Base-by-base conservation (phyloP, 352 stramenopile species). In the Globisporangium yorkense region DNA sequence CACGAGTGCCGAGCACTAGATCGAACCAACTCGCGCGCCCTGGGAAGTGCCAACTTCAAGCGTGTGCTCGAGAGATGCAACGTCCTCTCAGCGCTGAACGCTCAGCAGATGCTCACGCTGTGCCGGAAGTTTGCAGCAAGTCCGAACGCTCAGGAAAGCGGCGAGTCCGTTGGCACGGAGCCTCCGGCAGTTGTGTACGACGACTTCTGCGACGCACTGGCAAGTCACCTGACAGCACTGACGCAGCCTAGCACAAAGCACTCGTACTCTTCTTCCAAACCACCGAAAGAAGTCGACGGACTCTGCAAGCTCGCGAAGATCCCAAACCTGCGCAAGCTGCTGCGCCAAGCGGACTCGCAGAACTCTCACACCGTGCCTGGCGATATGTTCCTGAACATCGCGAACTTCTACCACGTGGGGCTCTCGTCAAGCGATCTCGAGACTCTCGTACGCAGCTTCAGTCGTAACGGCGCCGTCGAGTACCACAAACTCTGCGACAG, bases 51-150 rank as follows among this genome's bases (percentile, higher is more conserved):
- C 24, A 48, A 62, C 9, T 68, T 84, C 40, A 66, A 67, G 27
- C 56, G 35, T 27, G 51, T 84, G 7, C 51, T 79, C 5, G 47
- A 68, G 7, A 58, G n/a, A 9, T 20, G 67, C 1, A 54, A 56
- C 12, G 41, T 57, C 18, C 53, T 64, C 21, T 16, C n/a, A 3
- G 20, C 29, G n/a, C 62, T 90, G 53, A 90, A 90, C 56, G 70
- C 70, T 9, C 74, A 94, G 44, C 80, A 90, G 47, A 37, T 78
- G 3, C 66, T 94, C 51, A 94, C 84, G 20, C 51, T 93, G 9
- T 69, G 54, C 37, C 74, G 80, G 13, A 61, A 61, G 20, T 93
- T 86, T 37, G 47, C 57, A 15, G 35, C 33, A 2, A 24, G 24
- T 29, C 6, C 10, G 13, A 29, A 20, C 1, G 7, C 13, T 13